Conservation (phyloP, 371 early-diverging fungal genomes). For the Apophysomyces sp. region DNA sequence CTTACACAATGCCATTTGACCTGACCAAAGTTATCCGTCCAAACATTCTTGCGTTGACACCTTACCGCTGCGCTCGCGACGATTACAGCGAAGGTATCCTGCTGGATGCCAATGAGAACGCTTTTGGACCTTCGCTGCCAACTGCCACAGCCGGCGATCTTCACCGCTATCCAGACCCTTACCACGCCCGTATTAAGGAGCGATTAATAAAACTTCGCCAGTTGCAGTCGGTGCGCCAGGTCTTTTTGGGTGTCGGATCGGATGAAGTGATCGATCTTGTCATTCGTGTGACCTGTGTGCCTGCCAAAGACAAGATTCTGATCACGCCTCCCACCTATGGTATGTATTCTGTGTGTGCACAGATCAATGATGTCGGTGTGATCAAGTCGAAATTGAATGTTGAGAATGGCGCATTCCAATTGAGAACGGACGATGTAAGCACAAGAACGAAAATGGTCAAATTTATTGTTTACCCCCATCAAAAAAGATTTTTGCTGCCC, state of each 20-base stretch:
- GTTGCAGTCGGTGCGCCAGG: constrained; percentile 59
- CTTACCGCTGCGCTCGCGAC: constrained; percentile 97
- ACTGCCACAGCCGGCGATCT: constrained; percentile 51
- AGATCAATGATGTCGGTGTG: constrained; percentile 91
- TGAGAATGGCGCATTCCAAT: constrained; percentile 79
- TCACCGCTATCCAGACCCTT: constrained; percentile 96
- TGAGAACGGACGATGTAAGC: constrained; percentile 73
- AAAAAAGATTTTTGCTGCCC: constrained; percentile 55
- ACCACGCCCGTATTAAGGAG: constrained; percentile 81
- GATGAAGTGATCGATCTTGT: constrained; percentile 95
- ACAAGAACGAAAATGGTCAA: background rate
- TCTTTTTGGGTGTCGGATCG: constrained; percentile 95
- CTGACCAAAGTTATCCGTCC: constrained; percentile 84
- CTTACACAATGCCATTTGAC: constrained; percentile 51
- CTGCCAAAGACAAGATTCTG: constrained; percentile 88
- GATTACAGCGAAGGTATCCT: constrained; percentile 91
- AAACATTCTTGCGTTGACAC: constrained; percentile 87
- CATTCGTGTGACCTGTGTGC: constrained; percentile 89
- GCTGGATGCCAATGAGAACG: constrained; percentile 98
- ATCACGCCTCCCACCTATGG: constrained; percentile 98
- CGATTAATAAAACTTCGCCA: constrained; percentile 68
- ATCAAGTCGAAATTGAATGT: constrained; percentile 80
- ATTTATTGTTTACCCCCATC: background rate
- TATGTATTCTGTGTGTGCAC: constrained; percentile 95
- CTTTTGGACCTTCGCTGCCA: constrained; percentile 76